A percentile compares a stretch with the other conserved stretches of the same genome.
Evolutionary conservation across 2,329 filamentous ascomycete genomes (phyloP).

Genomic region (Ophiostoma ulmi): DNA sequence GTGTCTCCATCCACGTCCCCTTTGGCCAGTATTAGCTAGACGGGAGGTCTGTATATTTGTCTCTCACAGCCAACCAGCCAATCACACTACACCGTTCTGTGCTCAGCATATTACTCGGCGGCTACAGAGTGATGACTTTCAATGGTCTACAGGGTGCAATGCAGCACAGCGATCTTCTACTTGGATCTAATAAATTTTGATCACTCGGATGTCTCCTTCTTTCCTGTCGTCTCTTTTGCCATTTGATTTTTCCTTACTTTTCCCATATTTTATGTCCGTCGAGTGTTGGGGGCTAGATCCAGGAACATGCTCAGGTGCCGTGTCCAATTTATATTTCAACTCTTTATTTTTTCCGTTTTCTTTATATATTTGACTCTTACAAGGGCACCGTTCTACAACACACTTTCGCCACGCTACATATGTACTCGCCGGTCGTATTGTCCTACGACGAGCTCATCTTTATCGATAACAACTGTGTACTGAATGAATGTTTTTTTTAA

Average conservation of each 20-base stretch:
- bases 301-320: neutral
- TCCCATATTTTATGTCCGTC: neutral
- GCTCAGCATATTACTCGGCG: slow-evolving; percentile 18
- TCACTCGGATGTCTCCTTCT: neutral
- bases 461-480: no score
- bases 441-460: neutral
- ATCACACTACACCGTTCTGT: slow-evolving; percentile 21
- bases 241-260: neutral
- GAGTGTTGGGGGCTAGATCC: neutral
- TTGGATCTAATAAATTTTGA: neutral
- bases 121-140: slow-evolving; percentile 19
- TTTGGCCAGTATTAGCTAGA: neutral
- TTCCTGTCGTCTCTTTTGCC: neutral
- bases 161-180: neutral
- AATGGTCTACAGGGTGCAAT: neutral
- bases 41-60: slow-evolving; percentile 4
- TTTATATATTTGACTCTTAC: neutral
- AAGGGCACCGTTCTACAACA: neutral
- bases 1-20: neutral
- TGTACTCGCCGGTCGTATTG: no score
- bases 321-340: neutral
- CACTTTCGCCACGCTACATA: neutral
- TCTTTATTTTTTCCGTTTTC: neutral
- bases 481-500: neutral
- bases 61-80: neutral